A percentile compares a stretch with the other conserved stretches of the same genome.
These are phyloP conservation scores for Beta vulgaris DNA, from an alignment of 148 eudicot genomes.

Conservation along the genomic window DNA sequence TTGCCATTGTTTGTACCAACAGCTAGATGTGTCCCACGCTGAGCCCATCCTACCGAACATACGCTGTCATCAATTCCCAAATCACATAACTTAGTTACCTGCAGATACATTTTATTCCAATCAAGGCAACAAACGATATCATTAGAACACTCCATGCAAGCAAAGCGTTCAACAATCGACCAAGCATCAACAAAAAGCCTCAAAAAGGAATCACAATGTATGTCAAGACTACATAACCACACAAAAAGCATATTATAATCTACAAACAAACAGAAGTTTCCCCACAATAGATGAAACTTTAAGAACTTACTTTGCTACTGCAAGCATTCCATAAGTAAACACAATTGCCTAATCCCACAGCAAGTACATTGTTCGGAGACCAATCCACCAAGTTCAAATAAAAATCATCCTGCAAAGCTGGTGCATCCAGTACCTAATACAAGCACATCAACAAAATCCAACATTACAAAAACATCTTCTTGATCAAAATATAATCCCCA, in stretches of 20 bases:
- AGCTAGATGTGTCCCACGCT: conserved; percentile 80
- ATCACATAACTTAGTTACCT: conserved; percentile 88
- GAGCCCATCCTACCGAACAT: conserved; percentile 94
- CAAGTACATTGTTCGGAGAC: conserved; percentile 78
- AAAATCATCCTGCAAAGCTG: conserved; percentile 94
- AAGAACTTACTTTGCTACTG: conserved; percentile 75
- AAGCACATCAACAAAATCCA: neutral
- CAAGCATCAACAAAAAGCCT: neutral
- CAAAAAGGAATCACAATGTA: neutral
- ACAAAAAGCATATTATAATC: neutral
- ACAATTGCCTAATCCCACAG: conserved; percentile 83
- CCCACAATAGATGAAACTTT: neutral
- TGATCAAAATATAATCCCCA: conserved; percentile 4
- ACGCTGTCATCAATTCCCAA: conserved; percentile 82
- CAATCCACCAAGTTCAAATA: conserved; percentile 91
- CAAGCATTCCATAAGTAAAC: conserved; percentile 95
- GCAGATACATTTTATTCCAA: conserved; percentile 20
- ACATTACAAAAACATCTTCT: neutral
- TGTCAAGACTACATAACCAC: neutral
- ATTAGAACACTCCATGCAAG: neutral
- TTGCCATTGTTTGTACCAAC: conserved; percentile 76
- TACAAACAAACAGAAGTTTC: neutral
- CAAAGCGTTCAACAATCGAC: neutral
- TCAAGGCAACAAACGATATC: neutral
- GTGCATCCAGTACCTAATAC: conserved; percentile 87